Evolutionary conservation across 805 yeast genomes (phyloP).

Genomic region (Blastobotrys mokoenaii): DNA sequence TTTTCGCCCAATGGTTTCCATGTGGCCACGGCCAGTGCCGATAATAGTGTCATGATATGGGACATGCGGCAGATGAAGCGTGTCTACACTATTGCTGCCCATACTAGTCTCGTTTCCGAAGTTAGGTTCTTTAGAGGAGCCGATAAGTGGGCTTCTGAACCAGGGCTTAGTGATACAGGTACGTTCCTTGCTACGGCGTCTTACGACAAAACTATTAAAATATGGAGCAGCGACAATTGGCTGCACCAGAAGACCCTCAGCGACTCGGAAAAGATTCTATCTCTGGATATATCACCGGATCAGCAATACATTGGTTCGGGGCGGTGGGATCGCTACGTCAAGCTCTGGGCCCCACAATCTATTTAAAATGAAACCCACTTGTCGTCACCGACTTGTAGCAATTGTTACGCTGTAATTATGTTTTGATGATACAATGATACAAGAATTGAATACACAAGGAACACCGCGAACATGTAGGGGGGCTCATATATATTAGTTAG

Average conservation of each 20-base stretch:
- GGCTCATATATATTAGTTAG: no score
- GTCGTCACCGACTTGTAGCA: no score
- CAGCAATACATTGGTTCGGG: conserved; percentile 45
- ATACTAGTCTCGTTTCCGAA: conserved; percentile 61
- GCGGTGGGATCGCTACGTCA: conserved; percentile 81
- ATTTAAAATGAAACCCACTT: background rate
- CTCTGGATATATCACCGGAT: conserved; percentile 46
- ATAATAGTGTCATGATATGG: conserved; percentile 75
- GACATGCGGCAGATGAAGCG: conserved; percentile 55
- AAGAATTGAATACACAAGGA: no score
- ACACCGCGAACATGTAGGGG: no score
- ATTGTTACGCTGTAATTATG: background rate
- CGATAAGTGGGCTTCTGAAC: conserved; percentile 17
- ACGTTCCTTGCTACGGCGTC: conserved; percentile 50
- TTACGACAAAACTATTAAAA: conserved; percentile 59
- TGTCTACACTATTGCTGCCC: conserved; percentile 56
- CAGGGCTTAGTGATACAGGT: conserved; percentile 28
- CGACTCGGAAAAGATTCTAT: conserved; percentile 64
- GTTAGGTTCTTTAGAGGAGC: conserved; percentile 39
- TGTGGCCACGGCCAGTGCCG: conserved; percentile 78
- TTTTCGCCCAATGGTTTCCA: conserved; percentile 74
- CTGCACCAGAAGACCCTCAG: conserved; percentile 40
- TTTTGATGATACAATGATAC: no score
- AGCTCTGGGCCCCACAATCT: conserved; percentile 40
- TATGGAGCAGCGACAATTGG: conserved; percentile 69